phyloP scores from a whole-genome alignment of 2,329 filamentous ascomycete genomes.

The Xylogone sp. region DNA sequence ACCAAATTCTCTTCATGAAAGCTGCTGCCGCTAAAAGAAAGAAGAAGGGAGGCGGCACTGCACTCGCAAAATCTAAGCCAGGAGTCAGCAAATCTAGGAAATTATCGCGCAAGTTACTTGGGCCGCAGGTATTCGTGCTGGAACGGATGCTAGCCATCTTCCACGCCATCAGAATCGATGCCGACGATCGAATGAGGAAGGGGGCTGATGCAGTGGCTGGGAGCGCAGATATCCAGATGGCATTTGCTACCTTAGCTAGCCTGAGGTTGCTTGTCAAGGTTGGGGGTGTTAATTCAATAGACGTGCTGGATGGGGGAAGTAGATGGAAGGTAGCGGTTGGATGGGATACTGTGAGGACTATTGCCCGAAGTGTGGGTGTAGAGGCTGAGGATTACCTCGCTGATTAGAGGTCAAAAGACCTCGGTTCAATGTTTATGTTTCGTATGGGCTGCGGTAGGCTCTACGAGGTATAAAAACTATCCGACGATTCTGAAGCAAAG shows the following conservation, averaged over 20 bases:
- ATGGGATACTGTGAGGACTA: slow-evolving; percentile 69
- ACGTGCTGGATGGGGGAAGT: slow-evolving; percentile 64
- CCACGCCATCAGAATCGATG: slow-evolving; percentile 54
- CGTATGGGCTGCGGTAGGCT: too few relatives aligned
- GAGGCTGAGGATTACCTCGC: slow-evolving; percentile 75
- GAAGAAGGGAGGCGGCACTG: slow-evolving; percentile 40
- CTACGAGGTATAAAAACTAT: too few relatives aligned
- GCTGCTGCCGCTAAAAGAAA: slow-evolving; percentile 29
- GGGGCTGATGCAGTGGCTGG: slow-evolving; percentile 13
- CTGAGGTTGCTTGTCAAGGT: slow-evolving; percentile 66
- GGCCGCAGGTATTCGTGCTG: slow-evolving; percentile 71
- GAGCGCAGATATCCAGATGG: slow-evolving; percentile 55
- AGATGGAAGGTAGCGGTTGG: slow-evolving; percentile 77
- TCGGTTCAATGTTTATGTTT: too few relatives aligned
- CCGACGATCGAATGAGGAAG: slow-evolving; percentile 15
- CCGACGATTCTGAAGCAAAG: too few relatives aligned
- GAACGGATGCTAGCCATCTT: slow-evolving; percentile 79
- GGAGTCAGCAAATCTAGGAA: slow-evolving; percentile 56
- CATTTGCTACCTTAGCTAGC: slow-evolving; percentile 69
- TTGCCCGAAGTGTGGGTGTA: slow-evolving; percentile 72
- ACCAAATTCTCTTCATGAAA: slow-evolving; percentile 68
- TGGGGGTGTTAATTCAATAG: slow-evolving; percentile 46
- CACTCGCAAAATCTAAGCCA: slow-evolving; percentile 25
- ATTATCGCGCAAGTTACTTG: slow-evolving; percentile 72
- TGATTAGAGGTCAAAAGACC: too few relatives aligned